Base-by-base conservation (phyloP, 2,329 filamentous ascomycete species). In the Incumbomyces delicatus region DNA sequence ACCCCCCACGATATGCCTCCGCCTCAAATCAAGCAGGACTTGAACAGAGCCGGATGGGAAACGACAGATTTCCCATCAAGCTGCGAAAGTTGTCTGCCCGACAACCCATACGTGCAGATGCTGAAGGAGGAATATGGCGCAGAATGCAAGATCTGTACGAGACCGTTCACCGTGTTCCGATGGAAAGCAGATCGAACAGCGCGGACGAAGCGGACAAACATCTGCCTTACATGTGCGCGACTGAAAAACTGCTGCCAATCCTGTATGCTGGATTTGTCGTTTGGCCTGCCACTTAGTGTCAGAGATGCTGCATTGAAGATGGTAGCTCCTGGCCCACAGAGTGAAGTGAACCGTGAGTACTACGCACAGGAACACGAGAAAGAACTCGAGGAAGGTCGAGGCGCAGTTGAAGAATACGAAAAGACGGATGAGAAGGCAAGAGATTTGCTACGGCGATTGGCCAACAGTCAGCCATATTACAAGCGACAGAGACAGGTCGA, bases 201-300 rank as follows among this genome's bases (percentile, higher is more conserved):
- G 20, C 85, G 89, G 52, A 89, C 90, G 65, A 95, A 94, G 69
- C 83, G 86, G 56, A 96, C 90, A 46, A 94, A 87, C 59, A 94
- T 96, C 60, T 98, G 92, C 66, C 75, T 98, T 18, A 98, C 92
- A 34, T 98, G 92, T 72, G 90, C 92, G 17, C 85, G 92, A 37
- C 76, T 96, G 56, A 98, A 98, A 70, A 98, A 98, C 71, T 96
- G 92, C 72, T 98, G 92, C 62, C 92, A 98, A 71, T 90, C 84
- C 69, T 98, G 92, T 72, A 96, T 96, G 87, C 82, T 98, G 44
- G 92, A 98, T 74, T 71, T 98, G 50, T 90, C 87, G 11, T 98
- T 96, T 61, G 94, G 92, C 18, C 74, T 98, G 22, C 92, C 92
- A 10, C 94, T 98, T 60, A 85, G 89, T 12, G 86, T 98, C 49